Conservation (phyloP, 78 protist species). For the Dictyostelium citrinum region DNA sequence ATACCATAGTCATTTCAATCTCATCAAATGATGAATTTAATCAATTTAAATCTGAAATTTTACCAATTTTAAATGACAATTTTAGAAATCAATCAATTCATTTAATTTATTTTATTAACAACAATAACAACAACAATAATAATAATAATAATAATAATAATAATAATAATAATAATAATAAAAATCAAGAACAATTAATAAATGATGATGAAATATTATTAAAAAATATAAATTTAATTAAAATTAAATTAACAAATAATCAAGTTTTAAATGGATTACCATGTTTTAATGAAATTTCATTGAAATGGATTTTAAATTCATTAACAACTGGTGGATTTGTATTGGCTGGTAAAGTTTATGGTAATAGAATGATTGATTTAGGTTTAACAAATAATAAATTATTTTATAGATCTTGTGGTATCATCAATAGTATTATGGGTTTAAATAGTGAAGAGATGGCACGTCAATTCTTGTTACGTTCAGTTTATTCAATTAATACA, state of each 20-base stretch:
- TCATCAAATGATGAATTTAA: neutral
- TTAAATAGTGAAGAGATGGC: neutral
- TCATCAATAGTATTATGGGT: constrained; percentile 32
- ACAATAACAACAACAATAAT: no score
- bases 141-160: no score
- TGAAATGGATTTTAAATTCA: constrained; percentile 82
- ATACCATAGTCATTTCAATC: constrained; percentile 32
- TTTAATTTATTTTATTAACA: neutral
- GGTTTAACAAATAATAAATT: constrained; percentile 87
- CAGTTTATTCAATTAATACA: constrained; percentile 26
- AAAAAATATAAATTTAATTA: neutral
- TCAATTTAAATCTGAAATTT: neutral
- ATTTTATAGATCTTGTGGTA: constrained; percentile 79
- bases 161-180: neutral
- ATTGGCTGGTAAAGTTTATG: constrained; percentile 80
- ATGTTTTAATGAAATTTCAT: constrained; percentile 65
- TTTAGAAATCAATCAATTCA: neutral
- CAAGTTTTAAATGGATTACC: neutral
- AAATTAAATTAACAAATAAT: neutral
- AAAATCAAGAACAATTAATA: neutral
- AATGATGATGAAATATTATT: neutral
- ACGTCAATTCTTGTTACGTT: constrained; percentile 15
- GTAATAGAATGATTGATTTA: constrained; percentile 90
- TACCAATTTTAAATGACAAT: neutral
- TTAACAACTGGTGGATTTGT: constrained; percentile 90